phyloP scores from a whole-genome alignment of 345 rosid genomes.

The Dipteronia sinensis region DNA sequence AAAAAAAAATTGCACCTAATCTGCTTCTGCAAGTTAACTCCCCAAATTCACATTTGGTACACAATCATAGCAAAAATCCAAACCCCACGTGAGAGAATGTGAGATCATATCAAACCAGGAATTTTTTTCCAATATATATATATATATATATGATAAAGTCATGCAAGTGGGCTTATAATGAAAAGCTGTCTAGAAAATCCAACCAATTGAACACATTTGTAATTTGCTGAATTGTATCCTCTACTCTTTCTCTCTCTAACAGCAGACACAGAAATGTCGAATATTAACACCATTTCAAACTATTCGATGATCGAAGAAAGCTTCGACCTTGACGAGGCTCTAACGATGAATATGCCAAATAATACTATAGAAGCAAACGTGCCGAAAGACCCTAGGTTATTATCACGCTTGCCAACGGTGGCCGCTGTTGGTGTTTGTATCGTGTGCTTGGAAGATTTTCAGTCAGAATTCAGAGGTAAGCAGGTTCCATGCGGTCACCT shows the following conservation, averaged over 20 bases:
- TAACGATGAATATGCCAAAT: background rate
- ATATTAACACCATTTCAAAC: background rate
- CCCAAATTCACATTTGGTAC: background rate
- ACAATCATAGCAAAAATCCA: background rate
- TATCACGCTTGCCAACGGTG: constrained; percentile 20
- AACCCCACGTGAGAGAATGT: no score
- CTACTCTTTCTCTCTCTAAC: background rate
- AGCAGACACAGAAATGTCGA: background rate
- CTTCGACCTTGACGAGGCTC: constrained; percentile 37
- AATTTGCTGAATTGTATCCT: no score
- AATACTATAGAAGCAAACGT: background rate
- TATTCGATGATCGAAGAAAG: constrained; percentile 2
- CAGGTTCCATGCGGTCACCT: constrained; percentile 33
- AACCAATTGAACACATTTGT: background rate
- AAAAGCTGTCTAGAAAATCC: background rate
- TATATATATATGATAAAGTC: background rate
- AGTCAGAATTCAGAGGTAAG: constrained; percentile 12
- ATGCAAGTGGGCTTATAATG: background rate
- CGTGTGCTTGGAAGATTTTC: constrained; percentile 34
- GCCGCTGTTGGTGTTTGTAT: constrained; percentile 18
- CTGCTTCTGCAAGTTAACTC: background rate
- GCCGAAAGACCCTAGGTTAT: no score
- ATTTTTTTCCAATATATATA: no score
- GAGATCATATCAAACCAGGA: no score
- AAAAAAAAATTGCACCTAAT: no score